Evolutionary conservation across 1,284 basidiomycete genomes (phyloP).

Genomic region (Trichosporon ovoides): DNA sequence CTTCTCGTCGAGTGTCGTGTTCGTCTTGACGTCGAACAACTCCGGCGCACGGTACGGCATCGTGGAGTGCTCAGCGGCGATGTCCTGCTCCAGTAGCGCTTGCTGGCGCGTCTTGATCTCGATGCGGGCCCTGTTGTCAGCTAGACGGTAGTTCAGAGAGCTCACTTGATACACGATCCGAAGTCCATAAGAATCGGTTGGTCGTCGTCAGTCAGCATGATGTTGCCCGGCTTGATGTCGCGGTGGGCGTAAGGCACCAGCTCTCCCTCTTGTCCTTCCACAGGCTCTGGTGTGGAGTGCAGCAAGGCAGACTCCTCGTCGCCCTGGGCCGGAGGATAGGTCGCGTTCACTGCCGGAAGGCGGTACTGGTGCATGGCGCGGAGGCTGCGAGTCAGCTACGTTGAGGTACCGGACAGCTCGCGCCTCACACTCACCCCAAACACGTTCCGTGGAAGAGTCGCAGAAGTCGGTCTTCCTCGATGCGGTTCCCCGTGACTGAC

Average conservation of each 20-base stretch:
- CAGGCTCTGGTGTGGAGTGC: constrained; percentile 72
- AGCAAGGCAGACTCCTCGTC: constrained; percentile 36
- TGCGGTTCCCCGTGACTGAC: constrained; percentile 72
- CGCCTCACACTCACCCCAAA: constrained; percentile 60
- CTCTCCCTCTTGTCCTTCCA: constrained; percentile 45
- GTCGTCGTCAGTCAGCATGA: constrained; percentile 93
- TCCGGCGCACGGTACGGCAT: constrained; percentile 96
- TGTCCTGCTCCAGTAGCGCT: constrained; percentile 79
- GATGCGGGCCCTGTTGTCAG: constrained; percentile 39
- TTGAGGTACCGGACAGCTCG: not conserved
- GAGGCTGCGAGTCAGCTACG: constrained; percentile 49
- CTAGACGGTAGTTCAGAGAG: not conserved
- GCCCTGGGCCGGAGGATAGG: constrained; percentile 29
- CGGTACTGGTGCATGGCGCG: constrained; percentile 85
- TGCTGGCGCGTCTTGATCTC: constrained; percentile 65
- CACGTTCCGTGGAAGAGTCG: constrained; percentile 89
- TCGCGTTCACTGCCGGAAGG: constrained; percentile 39
- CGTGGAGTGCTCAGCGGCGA: constrained; percentile 89
- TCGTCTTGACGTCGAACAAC: constrained; percentile 91
- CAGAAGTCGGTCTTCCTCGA: constrained; percentile 83
- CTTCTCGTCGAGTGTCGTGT: constrained; percentile 77
- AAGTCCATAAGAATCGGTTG: constrained; percentile 97
- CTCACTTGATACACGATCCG: constrained; percentile 61
- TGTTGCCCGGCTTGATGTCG: constrained; percentile 94
- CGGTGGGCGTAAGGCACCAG: constrained; percentile 89